Base-by-base conservation (phyloP, 768 basidiomycete species). In the Mycena vulgaris region DNA sequence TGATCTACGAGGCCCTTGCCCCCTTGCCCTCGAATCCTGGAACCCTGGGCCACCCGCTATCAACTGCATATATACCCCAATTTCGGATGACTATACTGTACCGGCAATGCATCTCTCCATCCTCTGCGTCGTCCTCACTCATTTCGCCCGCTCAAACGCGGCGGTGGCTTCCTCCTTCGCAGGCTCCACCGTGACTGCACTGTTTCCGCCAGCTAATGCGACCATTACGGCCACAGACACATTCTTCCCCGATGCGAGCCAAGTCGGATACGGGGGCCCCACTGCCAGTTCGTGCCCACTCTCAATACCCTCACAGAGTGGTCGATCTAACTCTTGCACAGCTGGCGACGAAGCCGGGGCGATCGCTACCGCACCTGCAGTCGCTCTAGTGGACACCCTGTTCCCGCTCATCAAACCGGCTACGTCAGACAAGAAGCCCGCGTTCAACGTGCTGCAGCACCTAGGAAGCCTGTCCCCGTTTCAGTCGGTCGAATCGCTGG, bases 381-480 rank as follows among this genome's bases (percentile, higher is more conserved):
- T 73, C 81, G 13, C 78, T 85, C 3, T 76, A 78, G 47, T 78
- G 83, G 76, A 80, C 42, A 78, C 78, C 35, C 74, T 79, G n/a
- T 86, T 82, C 63, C 88, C 88, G n/a, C 75, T 88, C 14, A 75
- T 87, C 16, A 75, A 78, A 55, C 86, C 82, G 3, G 74, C 78
- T 47, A 79, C 83, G 14, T 69, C 74, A 21, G 80, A 83, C 67
- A 71, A 78, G 27, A 35, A 33, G 52, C 21, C 30, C 28, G 28
- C 27, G 14, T 89, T 89, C 75, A 78, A 88, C 65, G 79, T 88
- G 17, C 66, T 87, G 52, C 79, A 81, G 53, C 78, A 84, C 63
- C 83, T 83, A 80, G 89, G 87, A 27, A 87, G 85, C 72, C 83
- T 88, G 42, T 79, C 83, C 7, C 88, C 58, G 14, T 59, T 59